Evolutionary conservation across 495 filamentous ascomycete genomes (phyloP), one percentile per base, ranked within the genome.

Genomic region (Aeminium ludgeri): DNA sequence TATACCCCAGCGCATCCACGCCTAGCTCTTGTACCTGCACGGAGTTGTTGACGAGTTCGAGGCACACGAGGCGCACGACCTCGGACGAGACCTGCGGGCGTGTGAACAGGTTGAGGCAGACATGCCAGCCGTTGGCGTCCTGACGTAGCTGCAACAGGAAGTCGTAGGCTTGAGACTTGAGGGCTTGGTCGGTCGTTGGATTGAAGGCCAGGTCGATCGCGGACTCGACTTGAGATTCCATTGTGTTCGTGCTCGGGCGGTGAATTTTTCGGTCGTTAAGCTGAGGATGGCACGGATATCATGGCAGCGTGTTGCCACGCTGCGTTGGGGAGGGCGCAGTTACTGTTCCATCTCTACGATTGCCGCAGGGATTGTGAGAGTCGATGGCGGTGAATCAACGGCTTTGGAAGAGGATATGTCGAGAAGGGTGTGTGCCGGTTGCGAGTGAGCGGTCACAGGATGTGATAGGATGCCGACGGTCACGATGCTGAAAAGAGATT

Each of bases 11-110:
- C 46, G 70, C 74, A 50, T 74, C 65, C n/a, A 61, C 59, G 41
- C 83, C 77, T 39, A 91, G 68, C 17, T 70, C 60, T 48, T 82
- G 76, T 13, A 66, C 66, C 48, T 91, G 79, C 39, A 94, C 75
- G 30, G 85, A 81, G 61, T 82, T 84, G 59, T 92, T 94, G 55
- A 96, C 68, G 32, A 96, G 72, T 52, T 99, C 89, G 41, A 99
- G 69, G 36, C 77, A 82, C 27, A 86, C 76, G 55, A 86, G 74
- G 16, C 89, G 82, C 34, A 93, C 79, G 36, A 94, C 69, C 39
- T 95, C 86, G 41, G 78, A 73, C 48, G 76, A 60, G 44, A 68
- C 74, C n/a, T 84, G 82, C n/a, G 68, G 69, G 56, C 83, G 73
- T 16, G 74, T 78, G 62, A 95, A 94, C 46, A 99, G 75, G 15